Conservation (phyloP, 1,284 basidiomycete genomes). For the Ceratobasidium sp. region DNA sequence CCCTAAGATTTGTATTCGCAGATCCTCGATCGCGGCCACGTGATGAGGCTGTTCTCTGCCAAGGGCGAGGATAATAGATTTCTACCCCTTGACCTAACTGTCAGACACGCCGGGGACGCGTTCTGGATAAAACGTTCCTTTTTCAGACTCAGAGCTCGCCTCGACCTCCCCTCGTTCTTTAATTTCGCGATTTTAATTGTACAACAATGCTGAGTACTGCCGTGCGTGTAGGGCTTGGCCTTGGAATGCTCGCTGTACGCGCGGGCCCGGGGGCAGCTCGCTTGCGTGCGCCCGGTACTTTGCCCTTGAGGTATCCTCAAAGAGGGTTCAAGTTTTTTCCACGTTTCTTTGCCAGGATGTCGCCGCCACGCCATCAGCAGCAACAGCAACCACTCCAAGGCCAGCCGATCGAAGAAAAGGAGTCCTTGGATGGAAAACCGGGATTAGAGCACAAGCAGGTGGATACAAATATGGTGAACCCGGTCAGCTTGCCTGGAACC, state of each 20-base stretch:
- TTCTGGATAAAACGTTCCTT: slow-evolving; percentile 29
- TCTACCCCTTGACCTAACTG: slow-evolving; percentile 30
- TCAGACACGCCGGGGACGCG: slow-evolving; percentile 23
- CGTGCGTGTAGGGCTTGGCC: slow-evolving; percentile 26
- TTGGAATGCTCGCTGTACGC: slow-evolving; percentile 40
- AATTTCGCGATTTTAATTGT: neutral
- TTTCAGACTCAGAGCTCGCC: slow-evolving; percentile 12
- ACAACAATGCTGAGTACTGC: slow-evolving; percentile 32
- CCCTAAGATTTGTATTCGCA: neutral
- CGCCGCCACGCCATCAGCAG: slow-evolving; percentile 21
- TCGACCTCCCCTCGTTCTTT: slow-evolving; percentile 26
- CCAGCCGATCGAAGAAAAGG: neutral
- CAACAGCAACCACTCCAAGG: neutral
- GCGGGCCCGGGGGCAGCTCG: slow-evolving; percentile 21
- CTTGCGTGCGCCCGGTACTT: slow-evolving; percentile 5
- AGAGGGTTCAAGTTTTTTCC: slow-evolving; percentile 31
- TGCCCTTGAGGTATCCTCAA: neutral
- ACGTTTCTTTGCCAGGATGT: slow-evolving; percentile 40
- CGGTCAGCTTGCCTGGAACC: slow-evolving; percentile 42
- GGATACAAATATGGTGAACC: slow-evolving; percentile 36
- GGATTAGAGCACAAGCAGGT: neutral
- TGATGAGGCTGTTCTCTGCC: slow-evolving; percentile 35
- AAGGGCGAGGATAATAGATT: neutral
- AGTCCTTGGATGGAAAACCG: neutral
- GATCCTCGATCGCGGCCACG: slow-evolving; percentile 31